Percentiles rank a stretch among this genome's conserved stretches.
phyloP scores from a whole-genome alignment of 2,329 filamentous ascomycete species.

The Septoria linicola region DNA sequence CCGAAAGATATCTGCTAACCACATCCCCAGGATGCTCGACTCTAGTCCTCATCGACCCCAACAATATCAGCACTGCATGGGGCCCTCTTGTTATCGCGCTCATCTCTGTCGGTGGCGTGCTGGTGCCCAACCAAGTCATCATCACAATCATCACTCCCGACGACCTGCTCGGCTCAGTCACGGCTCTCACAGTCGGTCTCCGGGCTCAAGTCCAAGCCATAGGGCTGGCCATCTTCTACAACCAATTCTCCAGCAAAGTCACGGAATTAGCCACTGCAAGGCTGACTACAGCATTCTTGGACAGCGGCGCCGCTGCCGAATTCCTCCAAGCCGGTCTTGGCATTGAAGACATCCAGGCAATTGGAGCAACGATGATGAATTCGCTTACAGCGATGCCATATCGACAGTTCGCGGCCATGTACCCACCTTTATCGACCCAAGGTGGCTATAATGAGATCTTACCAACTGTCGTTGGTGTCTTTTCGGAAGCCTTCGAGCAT shows the following conservation, averaged over 20 bases:
- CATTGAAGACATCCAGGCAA: constrained; percentile 2
- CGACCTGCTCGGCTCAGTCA: constrained; percentile 11
- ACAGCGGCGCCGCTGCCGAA: constrained; percentile 1
- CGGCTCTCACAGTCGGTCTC: constrained; percentile 6
- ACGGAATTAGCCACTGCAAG: background rate
- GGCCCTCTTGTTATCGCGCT: constrained; percentile 3
- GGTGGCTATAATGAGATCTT: background rate
- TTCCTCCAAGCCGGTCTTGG: background rate
- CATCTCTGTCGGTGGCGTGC: constrained; percentile 4
- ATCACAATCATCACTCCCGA: constrained; percentile 12
- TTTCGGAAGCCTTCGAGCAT: constrained; percentile 1
- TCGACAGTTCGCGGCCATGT: background rate
- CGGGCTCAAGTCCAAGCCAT: constrained; percentile 3
- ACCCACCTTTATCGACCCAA: background rate
- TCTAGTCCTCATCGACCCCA: constrained; percentile 6
- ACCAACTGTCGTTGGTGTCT: constrained; percentile 6
- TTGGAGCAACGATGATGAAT: constrained; percentile 4
- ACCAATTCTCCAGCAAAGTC: constrained; percentile 7
- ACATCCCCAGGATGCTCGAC: no score
- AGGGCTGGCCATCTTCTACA: constrained; percentile 7
- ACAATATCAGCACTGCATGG: constrained; percentile 3
- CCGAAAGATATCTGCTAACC: no score
- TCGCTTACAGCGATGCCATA: constrained; percentile 12
- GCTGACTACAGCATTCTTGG: background rate
- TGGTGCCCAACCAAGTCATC: constrained; percentile 9